Evolutionary conservation across 345 rosid genomes (phyloP).

Genomic region (Erucastrum elatum): DNA sequence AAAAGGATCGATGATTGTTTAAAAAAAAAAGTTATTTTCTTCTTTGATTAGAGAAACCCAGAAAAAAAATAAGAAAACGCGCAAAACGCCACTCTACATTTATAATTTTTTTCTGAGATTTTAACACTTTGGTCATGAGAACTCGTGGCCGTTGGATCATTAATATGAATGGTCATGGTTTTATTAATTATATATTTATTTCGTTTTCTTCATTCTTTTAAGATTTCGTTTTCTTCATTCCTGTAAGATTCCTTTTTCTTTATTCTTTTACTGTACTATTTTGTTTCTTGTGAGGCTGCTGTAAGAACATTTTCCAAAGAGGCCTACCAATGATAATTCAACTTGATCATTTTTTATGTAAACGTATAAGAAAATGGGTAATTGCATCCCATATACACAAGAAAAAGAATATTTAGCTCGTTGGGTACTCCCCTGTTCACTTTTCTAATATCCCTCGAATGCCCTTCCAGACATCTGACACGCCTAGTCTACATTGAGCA

Average conservation of each 20-base stretch:
- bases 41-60: conserved; percentile 32
- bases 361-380: not conserved
- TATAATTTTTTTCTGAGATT: conserved; percentile 22
- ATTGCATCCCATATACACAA: no score
- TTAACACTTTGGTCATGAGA: not conserved
- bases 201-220: conserved; percentile 3
- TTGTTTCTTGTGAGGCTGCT: conserved; percentile 8
- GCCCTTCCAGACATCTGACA: no score
- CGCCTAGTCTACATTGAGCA: no score
- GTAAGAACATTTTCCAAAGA: conserved; percentile 27
- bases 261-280: conserved; percentile 3
- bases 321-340: not conserved
- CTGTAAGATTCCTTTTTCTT: not conserved
- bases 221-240: not conserved
- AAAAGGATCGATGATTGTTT: conserved; percentile 34
- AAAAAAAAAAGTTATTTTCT: conserved; percentile 26
- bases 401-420: no score
- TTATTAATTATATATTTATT: not conserved
- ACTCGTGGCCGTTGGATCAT: conserved; percentile 36
- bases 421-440: no score
- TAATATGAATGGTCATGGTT: conserved; percentile 26
- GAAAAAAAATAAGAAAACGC: conserved; percentile 36
- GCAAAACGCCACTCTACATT: conserved; percentile 32
- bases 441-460: no score
- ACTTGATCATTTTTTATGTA: not conserved